Evolutionary conservation across 768 basidiomycete genomes (phyloP), one percentile per base, ranked within the genome.

Genomic region (Candolleomyces eurysporus): DNA sequence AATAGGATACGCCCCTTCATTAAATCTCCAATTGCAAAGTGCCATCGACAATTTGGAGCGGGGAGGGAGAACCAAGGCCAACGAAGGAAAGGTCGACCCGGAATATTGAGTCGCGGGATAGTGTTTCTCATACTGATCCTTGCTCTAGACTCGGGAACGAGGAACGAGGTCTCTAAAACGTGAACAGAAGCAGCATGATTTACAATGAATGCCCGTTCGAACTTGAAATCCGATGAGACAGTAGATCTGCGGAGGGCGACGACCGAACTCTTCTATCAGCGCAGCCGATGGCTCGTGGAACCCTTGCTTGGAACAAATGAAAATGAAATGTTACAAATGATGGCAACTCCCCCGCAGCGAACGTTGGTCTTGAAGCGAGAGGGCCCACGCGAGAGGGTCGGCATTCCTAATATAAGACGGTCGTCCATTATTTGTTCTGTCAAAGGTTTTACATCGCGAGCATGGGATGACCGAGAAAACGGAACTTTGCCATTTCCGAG

Each of bases 211-310:
- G 45, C 16, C 17, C 45, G 16, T 46, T 21, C 19, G 9, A 46
- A 17, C 8, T 17, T 21, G 45, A 7, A 21, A 9, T 7, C 19
- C 45, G 45, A 46, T 21, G 14, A 9, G 10, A 21, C 14, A 51
- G 49, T 30, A 14, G 49, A 51, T 51, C 49, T 51, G 7, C 49
- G 26, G 49, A 22, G 21, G 11, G 11, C 36, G 36, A 36, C 36
- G 1, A 7, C n/a, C 46, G 46, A 56, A 16, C 14, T 17, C 39
- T 56, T 56, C 54, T 56, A 56, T 56, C 54, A 42, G 54, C 54
- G 54, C 54, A 56, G 40, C 54, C 54, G 54, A 56, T 56, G 39
- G 54, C 42, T 56, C 54, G 54, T 56, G 54, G 36, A 39, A 56
- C 40, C 9, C 39, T 10, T 5, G 36, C 36, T 36, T 36, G 36